Evolutionary conservation across 306 rosid genomes (phyloP).

Genomic region (Inga leiocalycina): DNA sequence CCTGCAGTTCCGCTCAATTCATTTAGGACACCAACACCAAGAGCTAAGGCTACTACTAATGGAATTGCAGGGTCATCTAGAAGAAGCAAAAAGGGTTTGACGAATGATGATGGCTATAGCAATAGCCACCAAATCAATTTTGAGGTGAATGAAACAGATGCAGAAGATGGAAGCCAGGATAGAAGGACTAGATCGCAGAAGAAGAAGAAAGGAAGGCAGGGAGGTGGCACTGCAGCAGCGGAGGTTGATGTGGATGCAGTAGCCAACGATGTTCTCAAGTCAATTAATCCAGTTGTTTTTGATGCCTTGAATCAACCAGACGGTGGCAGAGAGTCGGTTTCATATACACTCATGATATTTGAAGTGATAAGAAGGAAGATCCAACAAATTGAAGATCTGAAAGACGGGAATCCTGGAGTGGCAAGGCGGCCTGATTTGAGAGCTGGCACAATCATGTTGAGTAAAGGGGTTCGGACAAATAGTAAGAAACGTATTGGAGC

Average conservation of each 20-base stretch:
- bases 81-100: conserved; percentile 27
- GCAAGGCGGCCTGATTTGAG: conserved; percentile 79
- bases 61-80: conserved; percentile 45
- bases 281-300: conserved; percentile 47
- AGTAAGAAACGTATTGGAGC: conserved; percentile 61
- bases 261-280: conserved; percentile 50
- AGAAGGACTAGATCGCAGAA: conserved; percentile 41
- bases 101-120: conserved; percentile 50
- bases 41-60: conserved; percentile 44
- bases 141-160: conserved; percentile 40
- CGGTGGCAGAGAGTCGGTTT: conserved; percentile 54
- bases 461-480: conserved; percentile 79
- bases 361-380: conserved; percentile 75
- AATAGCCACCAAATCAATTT: conserved; percentile 24
- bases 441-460: conserved; percentile 69
- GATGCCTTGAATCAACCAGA: conserved; percentile 55
- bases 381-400: conserved; percentile 63
- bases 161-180: conserved; percentile 43
- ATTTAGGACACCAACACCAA: conserved; percentile 61
- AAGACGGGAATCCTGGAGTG: conserved; percentile 51
- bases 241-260: conserved; percentile 58
- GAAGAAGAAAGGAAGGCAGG: conserved; percentile 46
- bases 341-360: conserved; percentile 51
- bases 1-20: conserved; percentile 79
- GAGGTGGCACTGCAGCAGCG: conserved; percentile 20